Percentiles rank a stretch among this genome's conserved stretches.
phyloP scores from a whole-genome alignment of 2,329 filamentous ascomycete species.

The Graphium sp. region DNA sequence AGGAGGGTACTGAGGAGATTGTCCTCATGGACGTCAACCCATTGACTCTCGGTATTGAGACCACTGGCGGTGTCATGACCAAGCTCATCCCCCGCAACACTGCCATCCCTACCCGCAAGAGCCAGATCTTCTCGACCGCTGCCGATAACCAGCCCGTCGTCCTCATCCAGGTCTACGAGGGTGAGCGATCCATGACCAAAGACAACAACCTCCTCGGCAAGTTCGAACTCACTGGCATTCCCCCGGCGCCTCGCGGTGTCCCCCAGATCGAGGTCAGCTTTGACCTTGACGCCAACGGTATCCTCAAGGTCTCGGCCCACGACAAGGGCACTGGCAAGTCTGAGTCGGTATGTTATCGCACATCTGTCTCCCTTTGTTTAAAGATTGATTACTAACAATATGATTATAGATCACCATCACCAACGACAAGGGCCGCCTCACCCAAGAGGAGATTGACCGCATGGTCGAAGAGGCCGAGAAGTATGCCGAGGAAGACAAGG shows the following conservation, averaged over 20 bases:
- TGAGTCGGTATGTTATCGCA: conserved; percentile 30
- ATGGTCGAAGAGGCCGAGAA: conserved; percentile 98
- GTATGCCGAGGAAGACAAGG: conserved; percentile 98
- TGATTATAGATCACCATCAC: conserved; percentile 66
- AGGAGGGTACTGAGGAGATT: conserved; percentile 62
- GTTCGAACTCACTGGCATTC: conserved; percentile 94
- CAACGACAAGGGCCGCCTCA: conserved; percentile 97
- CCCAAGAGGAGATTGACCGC: conserved; percentile 93
- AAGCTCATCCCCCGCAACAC: conserved; percentile 93
- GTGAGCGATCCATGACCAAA: conserved; percentile 86
- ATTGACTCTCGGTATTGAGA: conserved; percentile 91
- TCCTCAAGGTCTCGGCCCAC: conserved; percentile 86
- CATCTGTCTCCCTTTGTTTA: background rate
- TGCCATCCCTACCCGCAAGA: conserved; percentile 88
- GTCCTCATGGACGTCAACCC: conserved; percentile 98
- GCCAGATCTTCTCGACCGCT: conserved; percentile 92
- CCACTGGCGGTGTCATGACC: conserved; percentile 94
- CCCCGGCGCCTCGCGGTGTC: conserved; percentile 85
- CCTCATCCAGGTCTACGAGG: conserved; percentile 89
- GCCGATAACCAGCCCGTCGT: conserved; percentile 95
- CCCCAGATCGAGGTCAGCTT: conserved; percentile 98
- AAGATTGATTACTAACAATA: background rate
- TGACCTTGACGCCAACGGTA: conserved; percentile 95
- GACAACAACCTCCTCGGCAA: conserved; percentile 96
- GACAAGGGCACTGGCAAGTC: conserved; percentile 98